Percentiles rank a stretch among this genome's conserved stretches.
phyloP scores from a whole-genome alignment of 345 rosid species.

The Salix caprea region DNA sequence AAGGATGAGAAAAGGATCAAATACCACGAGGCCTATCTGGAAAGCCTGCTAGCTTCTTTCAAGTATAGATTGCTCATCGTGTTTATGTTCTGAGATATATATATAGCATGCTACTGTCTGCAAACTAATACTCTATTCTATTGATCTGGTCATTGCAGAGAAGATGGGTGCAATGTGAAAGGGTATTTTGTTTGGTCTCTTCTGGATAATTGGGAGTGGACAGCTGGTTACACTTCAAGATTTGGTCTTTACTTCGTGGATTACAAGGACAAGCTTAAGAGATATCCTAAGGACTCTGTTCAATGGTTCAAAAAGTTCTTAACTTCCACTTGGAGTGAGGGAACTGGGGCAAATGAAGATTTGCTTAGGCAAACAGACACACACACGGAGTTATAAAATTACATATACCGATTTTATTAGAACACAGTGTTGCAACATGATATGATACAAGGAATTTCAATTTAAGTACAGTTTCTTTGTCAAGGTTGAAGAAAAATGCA shows the following conservation, averaged over 20 bases:
- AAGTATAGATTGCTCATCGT: slow-evolving; percentile 32
- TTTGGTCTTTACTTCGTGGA: slow-evolving; percentile 91
- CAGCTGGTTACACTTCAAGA: slow-evolving; percentile 79
- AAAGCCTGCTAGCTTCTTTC: slow-evolving; percentile 72
- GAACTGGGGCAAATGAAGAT: not conserved
- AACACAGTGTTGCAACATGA: not conserved
- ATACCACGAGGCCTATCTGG: slow-evolving; percentile 74
- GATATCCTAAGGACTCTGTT: slow-evolving; percentile 86
- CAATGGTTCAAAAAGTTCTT: slow-evolving; percentile 91
- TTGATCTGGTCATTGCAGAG: slow-evolving; percentile 39
- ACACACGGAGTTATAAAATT: not conserved
- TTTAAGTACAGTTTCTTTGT: not conserved
- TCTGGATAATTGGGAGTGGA: slow-evolving; percentile 96
- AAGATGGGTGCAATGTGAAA: slow-evolving; percentile 94
- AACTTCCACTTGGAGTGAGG: slow-evolving; percentile 13
- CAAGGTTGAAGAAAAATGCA: not conserved
- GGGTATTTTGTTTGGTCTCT: slow-evolving; percentile 92
- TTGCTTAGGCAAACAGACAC: not conserved
- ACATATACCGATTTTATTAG: not conserved
- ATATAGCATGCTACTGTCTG: not conserved
- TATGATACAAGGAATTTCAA: not conserved
- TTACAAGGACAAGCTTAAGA: slow-evolving; percentile 70
- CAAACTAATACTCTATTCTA: not conserved
- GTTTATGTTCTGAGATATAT: not conserved
- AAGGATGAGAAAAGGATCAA: slow-evolving; percentile 78